Percentiles rank a stretch among this genome's conserved stretches.
Evolutionary conservation across 1,139 yeast genomes (phyloP).

Genomic region (Blastobotrys elegans): DNA sequence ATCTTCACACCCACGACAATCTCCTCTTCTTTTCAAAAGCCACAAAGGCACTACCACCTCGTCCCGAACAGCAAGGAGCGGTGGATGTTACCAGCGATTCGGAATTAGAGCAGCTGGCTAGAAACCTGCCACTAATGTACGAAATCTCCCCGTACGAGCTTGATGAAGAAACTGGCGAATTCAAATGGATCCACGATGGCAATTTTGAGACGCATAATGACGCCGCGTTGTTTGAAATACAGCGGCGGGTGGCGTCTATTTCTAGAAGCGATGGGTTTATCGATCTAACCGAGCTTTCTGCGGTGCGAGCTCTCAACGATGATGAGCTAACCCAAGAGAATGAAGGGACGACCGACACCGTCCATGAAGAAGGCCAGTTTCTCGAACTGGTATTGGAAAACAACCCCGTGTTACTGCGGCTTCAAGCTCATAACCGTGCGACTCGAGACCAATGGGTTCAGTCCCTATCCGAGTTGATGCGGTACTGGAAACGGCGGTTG

Average conservation of each 20-base stretch:
- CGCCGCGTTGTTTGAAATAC: constrained; percentile 56
- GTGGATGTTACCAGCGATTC: constrained; percentile 19
- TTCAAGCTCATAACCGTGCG: constrained; percentile 45
- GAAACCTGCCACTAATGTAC: constrained; percentile 38
- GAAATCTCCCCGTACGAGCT: constrained; percentile 49
- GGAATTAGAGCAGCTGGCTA: constrained; percentile 23
- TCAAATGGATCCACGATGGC: constrained; percentile 52
- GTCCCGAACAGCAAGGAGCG: constrained; percentile 32
- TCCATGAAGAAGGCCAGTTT: constrained; percentile 34
- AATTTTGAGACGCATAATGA: constrained; percentile 50
- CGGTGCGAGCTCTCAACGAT: constrained; percentile 4
- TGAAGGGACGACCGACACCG: constrained; percentile 30
- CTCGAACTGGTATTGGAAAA: constrained; percentile 51
- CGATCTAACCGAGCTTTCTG: constrained; percentile 48
- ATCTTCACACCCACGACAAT: constrained; percentile 59
- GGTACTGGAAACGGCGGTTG: constrained; percentile 57
- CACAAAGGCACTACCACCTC: constrained; percentile 57
- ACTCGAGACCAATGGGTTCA: constrained; percentile 64
- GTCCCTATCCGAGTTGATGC: constrained; percentile 41
- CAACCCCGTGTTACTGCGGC: constrained; percentile 46
- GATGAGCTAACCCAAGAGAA: not conserved
- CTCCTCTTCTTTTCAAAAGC: constrained; percentile 56
- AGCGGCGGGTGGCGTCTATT: constrained; percentile 54
- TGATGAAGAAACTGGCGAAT: constrained; percentile 41
- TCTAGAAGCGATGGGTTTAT: constrained; percentile 57